Conservation (phyloP, 306 rosid genomes). For the Vigna reflexopilosa region DNA sequence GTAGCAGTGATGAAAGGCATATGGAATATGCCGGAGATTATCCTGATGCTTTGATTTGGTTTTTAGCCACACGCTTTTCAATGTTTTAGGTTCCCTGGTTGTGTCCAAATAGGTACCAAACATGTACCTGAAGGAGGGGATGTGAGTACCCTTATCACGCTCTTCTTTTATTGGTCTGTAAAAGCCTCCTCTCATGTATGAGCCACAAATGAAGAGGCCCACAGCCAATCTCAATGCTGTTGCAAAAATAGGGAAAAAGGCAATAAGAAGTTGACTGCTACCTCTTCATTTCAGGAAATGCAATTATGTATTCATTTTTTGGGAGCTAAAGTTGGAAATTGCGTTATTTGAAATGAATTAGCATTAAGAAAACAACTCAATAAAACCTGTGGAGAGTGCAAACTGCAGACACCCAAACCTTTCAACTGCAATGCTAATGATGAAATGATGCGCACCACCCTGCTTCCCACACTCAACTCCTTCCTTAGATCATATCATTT, state of each 20-base stretch:
- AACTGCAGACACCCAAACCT: not conserved
- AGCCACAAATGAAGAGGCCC: not conserved
- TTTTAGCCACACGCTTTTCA: conserved; percentile 13
- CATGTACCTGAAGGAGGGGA: not conserved
- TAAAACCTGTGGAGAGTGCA: not conserved
- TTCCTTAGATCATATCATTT: not conserved
- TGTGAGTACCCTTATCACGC: not conserved
- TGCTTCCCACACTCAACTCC: not conserved
- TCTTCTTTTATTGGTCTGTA: not conserved
- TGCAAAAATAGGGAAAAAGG: not conserved
- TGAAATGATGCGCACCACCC: not conserved
- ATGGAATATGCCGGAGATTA: conserved; percentile 42
- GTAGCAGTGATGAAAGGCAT: not conserved
- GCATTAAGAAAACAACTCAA: not conserved
- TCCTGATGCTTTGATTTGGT: not conserved
- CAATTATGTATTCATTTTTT: not conserved
- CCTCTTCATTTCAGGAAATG: not conserved
- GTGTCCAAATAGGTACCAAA: not conserved
- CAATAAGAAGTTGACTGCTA: not conserved
- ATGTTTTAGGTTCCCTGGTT: not conserved
- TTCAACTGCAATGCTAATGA: not conserved
- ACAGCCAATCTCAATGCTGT: not conserved
- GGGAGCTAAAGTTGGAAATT: not conserved
- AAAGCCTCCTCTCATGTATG: conserved; percentile 26
- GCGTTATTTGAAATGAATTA: not conserved